Evolutionary conservation across 441 rosid genomes (phyloP).

Genomic region (Arabidopsis lyrata): DNA sequence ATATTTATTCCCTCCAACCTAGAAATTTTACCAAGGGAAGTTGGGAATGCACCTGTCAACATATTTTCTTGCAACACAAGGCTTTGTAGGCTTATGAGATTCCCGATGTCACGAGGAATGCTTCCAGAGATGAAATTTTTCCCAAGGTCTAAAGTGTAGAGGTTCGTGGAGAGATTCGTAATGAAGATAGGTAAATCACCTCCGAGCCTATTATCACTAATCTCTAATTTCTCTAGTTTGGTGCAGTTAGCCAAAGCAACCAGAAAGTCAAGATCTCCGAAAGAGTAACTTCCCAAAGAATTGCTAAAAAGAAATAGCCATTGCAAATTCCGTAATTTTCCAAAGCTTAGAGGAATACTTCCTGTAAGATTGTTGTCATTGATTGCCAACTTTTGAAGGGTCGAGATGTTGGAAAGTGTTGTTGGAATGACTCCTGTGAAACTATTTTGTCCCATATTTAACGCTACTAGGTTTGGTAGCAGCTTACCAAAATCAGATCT

Average conservation of each 20-base stretch:
- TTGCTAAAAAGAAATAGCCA: rapidly evolving
- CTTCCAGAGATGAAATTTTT: not conserved
- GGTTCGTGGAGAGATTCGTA: not conserved
- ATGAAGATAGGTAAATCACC: not conserved
- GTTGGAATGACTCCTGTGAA: constrained; percentile 6
- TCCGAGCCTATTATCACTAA: not conserved
- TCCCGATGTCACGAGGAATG: constrained; percentile 16
- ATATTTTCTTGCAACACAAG: not conserved
- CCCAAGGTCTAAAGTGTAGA: not conserved
- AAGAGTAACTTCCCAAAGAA: not conserved
- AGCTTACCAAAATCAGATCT: constrained; percentile 2
- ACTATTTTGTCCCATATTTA: not conserved
- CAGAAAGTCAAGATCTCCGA: constrained; percentile 9
- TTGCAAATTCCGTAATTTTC: not conserved
- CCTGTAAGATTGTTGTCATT: not conserved
- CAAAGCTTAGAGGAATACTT: not conserved
- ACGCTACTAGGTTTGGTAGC: not conserved
- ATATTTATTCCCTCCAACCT: constrained; percentile 10
- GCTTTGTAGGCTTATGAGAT: not conserved
- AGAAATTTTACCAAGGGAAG: constrained; percentile 31
- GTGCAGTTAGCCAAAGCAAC: not conserved
- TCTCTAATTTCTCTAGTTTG: not conserved
- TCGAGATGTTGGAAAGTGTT: constrained; percentile 1
- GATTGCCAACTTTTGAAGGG: not conserved
- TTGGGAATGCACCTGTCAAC: constrained; percentile 13